These are phyloP conservation scores for Metarhizium guizhouense DNA, from an alignment of 2,329 filamentous ascomycete genomes.

Conservation along the genomic window DNA sequence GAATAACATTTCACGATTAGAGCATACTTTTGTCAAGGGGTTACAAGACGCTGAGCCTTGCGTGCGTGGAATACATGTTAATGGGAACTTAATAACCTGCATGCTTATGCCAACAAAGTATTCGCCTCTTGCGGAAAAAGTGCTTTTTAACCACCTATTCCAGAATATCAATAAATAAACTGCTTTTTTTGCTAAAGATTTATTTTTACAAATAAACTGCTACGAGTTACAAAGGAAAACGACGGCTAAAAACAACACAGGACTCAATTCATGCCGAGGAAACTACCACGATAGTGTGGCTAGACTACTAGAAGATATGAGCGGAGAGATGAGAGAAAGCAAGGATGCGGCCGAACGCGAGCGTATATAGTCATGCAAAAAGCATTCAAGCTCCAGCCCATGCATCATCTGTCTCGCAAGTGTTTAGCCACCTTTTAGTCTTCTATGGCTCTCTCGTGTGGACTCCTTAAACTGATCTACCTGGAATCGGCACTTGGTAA, in stretches of 20 bases:
- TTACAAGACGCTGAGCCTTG: too few species aligned
- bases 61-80: too few species aligned
- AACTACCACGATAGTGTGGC: constrained; percentile 9
- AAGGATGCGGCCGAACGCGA: neutral
- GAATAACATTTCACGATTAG: too few species aligned
- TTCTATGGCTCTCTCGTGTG: constrained; percentile 6
- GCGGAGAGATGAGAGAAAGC: neutral
- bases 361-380: neutral
- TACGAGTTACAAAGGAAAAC: constrained; percentile 8
- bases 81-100: too few species aligned
- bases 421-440: constrained; percentile 6
- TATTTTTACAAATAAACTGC: constrained; percentile 14
- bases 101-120: too few species aligned
- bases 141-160: constrained; percentile 14
- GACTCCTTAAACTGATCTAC: constrained; percentile 7
- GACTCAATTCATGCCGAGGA: constrained; percentile 6
- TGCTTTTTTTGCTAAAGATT: constrained; percentile 11
- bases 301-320: constrained; percentile 1
- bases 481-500: neutral
- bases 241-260: neutral
- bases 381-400: neutral
- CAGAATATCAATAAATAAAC: constrained; percentile 13
- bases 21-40: too few species aligned
- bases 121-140: constrained; percentile 9
- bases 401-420: constrained; percentile 6